Percentiles rank a stretch among this genome's conserved stretches.
phyloP scores from a whole-genome alignment of 306 rosid genomes.

The Rosa persica region DNA sequence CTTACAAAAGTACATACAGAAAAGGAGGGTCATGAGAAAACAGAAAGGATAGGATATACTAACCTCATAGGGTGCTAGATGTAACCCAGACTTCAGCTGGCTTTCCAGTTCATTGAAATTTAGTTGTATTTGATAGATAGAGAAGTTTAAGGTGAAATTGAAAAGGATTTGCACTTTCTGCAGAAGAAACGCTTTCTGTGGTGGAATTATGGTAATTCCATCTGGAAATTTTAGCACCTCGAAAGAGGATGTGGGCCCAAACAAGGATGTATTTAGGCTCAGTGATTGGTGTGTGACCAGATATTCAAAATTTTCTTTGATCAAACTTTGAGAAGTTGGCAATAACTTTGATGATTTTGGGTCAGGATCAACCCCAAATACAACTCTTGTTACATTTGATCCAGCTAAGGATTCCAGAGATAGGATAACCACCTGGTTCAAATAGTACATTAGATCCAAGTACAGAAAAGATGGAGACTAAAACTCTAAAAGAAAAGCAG shows the following conservation, averaged over 20 bases:
- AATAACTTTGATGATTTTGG: slow-evolving; percentile 43
- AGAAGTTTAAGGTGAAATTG: slow-evolving; percentile 75
- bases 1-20: background rate
- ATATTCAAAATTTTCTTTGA: slow-evolving; percentile 40
- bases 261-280: slow-evolving; percentile 55
- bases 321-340: slow-evolving; percentile 53
- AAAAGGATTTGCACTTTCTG: slow-evolving; percentile 61
- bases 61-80: slow-evolving; percentile 71
- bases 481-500: slow-evolving; percentile 22
- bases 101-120: slow-evolving; percentile 56
- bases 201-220: slow-evolving; percentile 74
- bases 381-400: slow-evolving; percentile 61
- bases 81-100: slow-evolving; percentile 74
- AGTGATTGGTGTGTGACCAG: slow-evolving; percentile 48
- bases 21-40: slow-evolving; percentile 10
- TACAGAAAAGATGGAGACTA: slow-evolving; percentile 12
- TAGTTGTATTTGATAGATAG: slow-evolving; percentile 63
- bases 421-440: slow-evolving; percentile 61
- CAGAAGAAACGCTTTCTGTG: slow-evolving; percentile 71
- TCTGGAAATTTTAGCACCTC: slow-evolving; percentile 83
- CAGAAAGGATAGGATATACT: slow-evolving; percentile 23
- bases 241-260: slow-evolving; percentile 55
- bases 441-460: slow-evolving; percentile 23
- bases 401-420: slow-evolving; percentile 49
- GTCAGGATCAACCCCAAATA: slow-evolving; percentile 63